Evolutionary conservation across 2,329 filamentous ascomycete genomes (phyloP).

Genomic region (Massarina eburnea): DNA sequence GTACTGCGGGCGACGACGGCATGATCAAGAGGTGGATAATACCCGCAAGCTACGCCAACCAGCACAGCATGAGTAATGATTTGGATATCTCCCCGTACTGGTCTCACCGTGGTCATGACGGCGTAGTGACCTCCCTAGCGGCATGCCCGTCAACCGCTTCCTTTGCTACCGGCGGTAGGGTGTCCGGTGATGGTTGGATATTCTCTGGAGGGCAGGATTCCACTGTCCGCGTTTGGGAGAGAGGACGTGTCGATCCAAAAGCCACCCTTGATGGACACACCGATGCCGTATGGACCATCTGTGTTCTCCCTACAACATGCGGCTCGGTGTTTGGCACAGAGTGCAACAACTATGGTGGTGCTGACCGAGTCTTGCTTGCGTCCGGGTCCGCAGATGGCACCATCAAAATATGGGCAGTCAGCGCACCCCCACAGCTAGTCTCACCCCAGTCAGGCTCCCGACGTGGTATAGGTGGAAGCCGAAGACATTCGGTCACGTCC

Average conservation of each 20-base stretch:
- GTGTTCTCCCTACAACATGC: conserved; percentile 82
- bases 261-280: conserved; percentile 92
- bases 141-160: conserved; percentile 86
- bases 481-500: conserved; percentile 90
- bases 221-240: conserved; percentile 92
- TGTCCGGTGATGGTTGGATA: conserved; percentile 93
- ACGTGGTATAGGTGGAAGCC: conserved; percentile 70
- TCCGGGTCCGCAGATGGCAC: conserved; percentile 90
- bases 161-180: conserved; percentile 85
- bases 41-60: conserved; percentile 71
- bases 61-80: conserved; percentile 68
- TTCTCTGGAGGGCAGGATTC: conserved; percentile 96
- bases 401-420: conserved; percentile 93
- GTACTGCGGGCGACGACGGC: conserved; percentile 92
- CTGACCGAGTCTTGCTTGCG: conserved; percentile 85
- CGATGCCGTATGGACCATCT: conserved; percentile 94
- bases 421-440: conserved; percentile 80
- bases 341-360: conserved; percentile 71
- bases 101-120: conserved; percentile 91
- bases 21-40: conserved; percentile 97
- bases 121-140: conserved; percentile 81
- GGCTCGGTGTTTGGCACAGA: conserved; percentile 76
- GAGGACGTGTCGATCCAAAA: conserved; percentile 91
- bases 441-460: conserved; percentile 76
- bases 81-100: conserved; percentile 92